These are phyloP conservation scores for Boletellus emodensis DNA, from an alignment of 768 basidiomycete species.

Conservation along the genomic window DNA sequence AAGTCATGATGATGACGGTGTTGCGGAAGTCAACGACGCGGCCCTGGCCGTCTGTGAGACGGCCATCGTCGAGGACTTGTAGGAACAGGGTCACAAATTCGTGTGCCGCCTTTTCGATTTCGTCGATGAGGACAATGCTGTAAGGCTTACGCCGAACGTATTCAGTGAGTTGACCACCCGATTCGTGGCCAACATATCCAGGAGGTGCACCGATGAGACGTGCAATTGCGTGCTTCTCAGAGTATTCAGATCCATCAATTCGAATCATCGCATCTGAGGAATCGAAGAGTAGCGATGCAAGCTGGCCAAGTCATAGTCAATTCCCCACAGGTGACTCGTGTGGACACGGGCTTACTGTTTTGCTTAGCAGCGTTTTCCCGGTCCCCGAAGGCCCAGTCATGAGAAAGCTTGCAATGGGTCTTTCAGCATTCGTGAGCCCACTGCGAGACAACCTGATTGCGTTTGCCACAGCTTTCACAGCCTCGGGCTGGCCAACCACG, in stretches of 20 bases:
- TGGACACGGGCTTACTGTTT: slow-evolving; percentile 57
- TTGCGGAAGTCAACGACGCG: slow-evolving; percentile 84
- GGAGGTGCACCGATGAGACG: slow-evolving; percentile 70
- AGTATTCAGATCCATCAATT: slow-evolving; percentile 91
- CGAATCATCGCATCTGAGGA: slow-evolving; percentile 90
- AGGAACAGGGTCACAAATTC: slow-evolving; percentile 69
- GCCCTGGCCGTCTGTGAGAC: slow-evolving; percentile 91
- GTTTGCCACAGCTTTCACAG: slow-evolving; percentile 89
- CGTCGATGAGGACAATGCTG: slow-evolving; percentile 79
- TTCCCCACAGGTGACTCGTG: not conserved
- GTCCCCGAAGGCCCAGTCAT: slow-evolving; percentile 92
- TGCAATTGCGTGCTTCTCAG: slow-evolving; percentile 74
- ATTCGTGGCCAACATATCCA: slow-evolving; percentile 90
- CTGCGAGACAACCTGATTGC: slow-evolving; percentile 90
- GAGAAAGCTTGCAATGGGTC: slow-evolving; percentile 90
- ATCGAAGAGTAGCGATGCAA: slow-evolving; percentile 87
- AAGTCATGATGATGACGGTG: slow-evolving; percentile 93
- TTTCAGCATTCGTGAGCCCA: slow-evolving; percentile 82
- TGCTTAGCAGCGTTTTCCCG: slow-evolving; percentile 85
- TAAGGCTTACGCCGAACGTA: slow-evolving; percentile 91
- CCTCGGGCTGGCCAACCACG: slow-evolving; percentile 89
- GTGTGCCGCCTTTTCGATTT: slow-evolving; percentile 87
- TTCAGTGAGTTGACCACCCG: slow-evolving; percentile 89
- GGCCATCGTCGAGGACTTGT: slow-evolving; percentile 90
- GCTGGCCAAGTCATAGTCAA: slow-evolving; percentile 39